Percentiles rank a stretch among this genome's conserved stretches.
Conservation (phyloP, 306 rosid species). For the Styphnolobium japonicum region DNA sequence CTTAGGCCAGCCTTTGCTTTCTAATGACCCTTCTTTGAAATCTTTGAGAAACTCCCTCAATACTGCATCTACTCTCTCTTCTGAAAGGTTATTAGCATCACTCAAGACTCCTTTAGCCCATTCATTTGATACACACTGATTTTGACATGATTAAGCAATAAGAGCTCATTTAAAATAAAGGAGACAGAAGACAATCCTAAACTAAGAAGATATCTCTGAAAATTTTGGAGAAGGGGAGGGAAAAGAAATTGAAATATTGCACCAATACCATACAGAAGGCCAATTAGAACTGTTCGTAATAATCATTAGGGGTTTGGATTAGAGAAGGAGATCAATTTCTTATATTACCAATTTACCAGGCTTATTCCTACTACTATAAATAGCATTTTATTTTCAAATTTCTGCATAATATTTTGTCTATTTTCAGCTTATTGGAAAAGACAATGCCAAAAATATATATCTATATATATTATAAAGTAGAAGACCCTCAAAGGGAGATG, state of each 20-base stretch:
- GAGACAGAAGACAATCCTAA: not conserved
- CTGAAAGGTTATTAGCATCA: slow-evolving; percentile 32
- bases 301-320: not conserved
- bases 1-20: slow-evolving; percentile 35
- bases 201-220: not conserved
- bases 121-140: slow-evolving; percentile 27
- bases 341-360: no score
- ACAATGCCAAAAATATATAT: not conserved
- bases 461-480: not conserved
- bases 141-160: not conserved
- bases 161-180: not conserved
- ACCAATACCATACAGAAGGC: not conserved
- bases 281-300: not conserved
- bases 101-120: slow-evolving; percentile 38
- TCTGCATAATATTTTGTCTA: not conserved
- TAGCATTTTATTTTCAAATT: not conserved
- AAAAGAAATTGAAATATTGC: not conserved
- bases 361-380: not conserved
- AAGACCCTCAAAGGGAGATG: not conserved
- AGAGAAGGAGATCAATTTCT: not conserved
- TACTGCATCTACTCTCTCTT: slow-evolving; percentile 38
- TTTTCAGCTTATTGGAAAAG: not conserved
- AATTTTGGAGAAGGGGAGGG: not conserved
- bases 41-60: slow-evolving; percentile 32
- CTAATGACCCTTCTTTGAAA: slow-evolving; percentile 26